Evolutionary conservation across 495 filamentous ascomycete genomes (phyloP).

Genomic region (Aspergillus asperescens): DNA sequence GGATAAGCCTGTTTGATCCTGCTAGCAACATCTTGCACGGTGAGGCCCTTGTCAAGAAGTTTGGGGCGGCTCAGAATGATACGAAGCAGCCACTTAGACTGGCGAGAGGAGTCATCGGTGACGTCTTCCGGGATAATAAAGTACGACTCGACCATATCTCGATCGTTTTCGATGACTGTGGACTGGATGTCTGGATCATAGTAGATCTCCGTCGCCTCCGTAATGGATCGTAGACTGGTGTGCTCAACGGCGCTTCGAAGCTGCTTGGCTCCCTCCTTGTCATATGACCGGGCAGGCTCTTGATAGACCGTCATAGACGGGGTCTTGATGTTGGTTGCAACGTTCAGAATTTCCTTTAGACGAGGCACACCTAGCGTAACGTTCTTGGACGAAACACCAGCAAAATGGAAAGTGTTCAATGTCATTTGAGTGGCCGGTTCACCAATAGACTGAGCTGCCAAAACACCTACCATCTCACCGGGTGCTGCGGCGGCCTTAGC

Average conservation of each 20-base stretch:
- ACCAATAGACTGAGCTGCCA: constrained; percentile 97
- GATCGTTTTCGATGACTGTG: constrained; percentile 81
- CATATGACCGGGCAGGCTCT: constrained; percentile 46
- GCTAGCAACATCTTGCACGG: constrained; percentile 85
- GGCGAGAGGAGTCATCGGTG: constrained; percentile 61
- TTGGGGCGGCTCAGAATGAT: constrained; percentile 89
- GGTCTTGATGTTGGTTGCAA: constrained; percentile 96
- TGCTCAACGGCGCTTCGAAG: constrained; percentile 88
- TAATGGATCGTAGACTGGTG: constrained; percentile 88
- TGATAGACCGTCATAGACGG: constrained; percentile 96
- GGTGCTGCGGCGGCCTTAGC: constrained; percentile 72
- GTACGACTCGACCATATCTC: constrained; percentile 93
- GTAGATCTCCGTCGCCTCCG: constrained; percentile 88
- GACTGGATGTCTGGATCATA: constrained; percentile 88
- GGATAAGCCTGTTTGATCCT: constrained; percentile 83
- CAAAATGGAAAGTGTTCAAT: constrained; percentile 99
- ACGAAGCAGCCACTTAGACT: constrained; percentile 93
- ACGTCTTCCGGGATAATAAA: constrained; percentile 89
- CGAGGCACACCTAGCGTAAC: constrained; percentile 97
- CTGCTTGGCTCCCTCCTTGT: constrained; percentile 75
- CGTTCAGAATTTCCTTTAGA: constrained; percentile 98
- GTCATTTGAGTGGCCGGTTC: constrained; percentile 99
- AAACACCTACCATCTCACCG: constrained; percentile 97
- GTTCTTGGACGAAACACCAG: constrained; percentile 99
- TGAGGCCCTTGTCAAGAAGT: constrained; percentile 89